These are phyloP conservation scores for Canna indica DNA, from an alignment of 176 grass and related monocot genomes.

Conservation along the genomic window DNA sequence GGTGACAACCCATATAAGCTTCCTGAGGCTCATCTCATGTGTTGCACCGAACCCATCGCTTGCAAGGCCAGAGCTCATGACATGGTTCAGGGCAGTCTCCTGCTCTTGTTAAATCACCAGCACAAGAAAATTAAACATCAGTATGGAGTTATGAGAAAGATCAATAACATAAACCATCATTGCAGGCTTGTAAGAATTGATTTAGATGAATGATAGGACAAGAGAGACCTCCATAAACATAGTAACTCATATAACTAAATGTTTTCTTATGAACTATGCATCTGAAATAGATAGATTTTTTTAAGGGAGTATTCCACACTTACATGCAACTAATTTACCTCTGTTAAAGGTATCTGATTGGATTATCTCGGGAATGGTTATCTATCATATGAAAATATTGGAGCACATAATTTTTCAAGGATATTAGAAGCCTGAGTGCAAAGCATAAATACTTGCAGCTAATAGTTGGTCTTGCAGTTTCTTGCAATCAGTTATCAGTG, in stretches of 20 bases:
- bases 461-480: not conserved
- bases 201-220: not conserved
- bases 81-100: slow-evolving; percentile 46
- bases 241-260: not conserved
- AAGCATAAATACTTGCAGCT: too few species aligned
- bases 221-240: not conserved
- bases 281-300: too few species aligned
- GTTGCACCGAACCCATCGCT: slow-evolving; percentile 38
- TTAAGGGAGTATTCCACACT: too few species aligned
- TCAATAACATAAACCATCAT: not conserved
- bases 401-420: too few species aligned
- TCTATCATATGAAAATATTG: too few species aligned
- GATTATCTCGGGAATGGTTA: too few species aligned
- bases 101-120: slow-evolving; percentile 11
- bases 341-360: too few species aligned
- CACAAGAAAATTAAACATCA: not conserved
- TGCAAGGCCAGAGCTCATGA: slow-evolving; percentile 43
- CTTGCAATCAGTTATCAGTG: too few species aligned
- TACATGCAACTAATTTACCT: too few species aligned
- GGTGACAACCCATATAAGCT: slow-evolving; percentile 51
- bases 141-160: not conserved
- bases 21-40: slow-evolving; percentile 36
- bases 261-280: too few species aligned
- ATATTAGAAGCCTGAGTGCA: too few species aligned
- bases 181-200: not conserved